phyloP scores from a whole-genome alignment of 2,329 filamentous ascomycete species.

The Aspergillus sp. region DNA sequence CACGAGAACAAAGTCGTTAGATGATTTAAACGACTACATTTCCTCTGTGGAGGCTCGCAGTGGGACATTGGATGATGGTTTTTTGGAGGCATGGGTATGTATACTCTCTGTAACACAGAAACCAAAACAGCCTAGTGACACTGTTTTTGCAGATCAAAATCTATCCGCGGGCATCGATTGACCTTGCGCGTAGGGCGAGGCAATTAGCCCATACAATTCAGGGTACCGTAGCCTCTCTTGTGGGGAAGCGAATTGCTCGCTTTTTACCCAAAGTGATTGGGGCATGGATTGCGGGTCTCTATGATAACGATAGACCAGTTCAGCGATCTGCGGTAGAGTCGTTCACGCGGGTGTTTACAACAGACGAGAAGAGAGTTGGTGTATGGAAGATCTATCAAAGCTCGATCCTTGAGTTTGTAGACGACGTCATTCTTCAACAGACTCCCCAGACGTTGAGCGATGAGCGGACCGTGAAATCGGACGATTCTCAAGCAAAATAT shows the following conservation, averaged over 20 bases:
- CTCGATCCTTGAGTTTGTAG: conserved; percentile 74
- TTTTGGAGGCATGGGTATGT: conserved; percentile 85
- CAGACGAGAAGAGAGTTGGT: conserved; percentile 66
- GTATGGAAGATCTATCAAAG: conserved; percentile 78
- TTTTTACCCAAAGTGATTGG: conserved; percentile 71
- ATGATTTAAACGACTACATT: conserved; percentile 68
- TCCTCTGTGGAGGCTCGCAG: conserved; percentile 47
- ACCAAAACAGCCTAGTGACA: conserved; percentile 5
- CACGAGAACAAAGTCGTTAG: conserved; percentile 83
- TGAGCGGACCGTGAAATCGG: conserved; percentile 71
- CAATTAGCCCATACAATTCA: conserved; percentile 77
- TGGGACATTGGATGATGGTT: conserved; percentile 65
- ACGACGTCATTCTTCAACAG: conserved; percentile 69
- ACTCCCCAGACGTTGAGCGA: conserved; percentile 79
- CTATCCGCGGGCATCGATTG: conserved; percentile 84
- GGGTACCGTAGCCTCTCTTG: conserved; percentile 50
- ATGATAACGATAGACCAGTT: conserved; percentile 74
- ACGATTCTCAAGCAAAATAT: conserved; percentile 83
- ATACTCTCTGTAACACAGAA: conserved; percentile 5
- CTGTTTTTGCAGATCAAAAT: conserved; percentile 58
- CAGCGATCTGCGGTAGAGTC: conserved; percentile 71
- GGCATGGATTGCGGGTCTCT: conserved; percentile 84
- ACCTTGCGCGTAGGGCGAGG: conserved; percentile 78
- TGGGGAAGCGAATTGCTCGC: conserved; percentile 75
- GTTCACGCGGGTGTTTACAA: conserved; percentile 66